phyloP scores from a whole-genome alignment of 2,329 filamentous ascomycete genomes.

The Fusarium pseudocircinatum region DNA sequence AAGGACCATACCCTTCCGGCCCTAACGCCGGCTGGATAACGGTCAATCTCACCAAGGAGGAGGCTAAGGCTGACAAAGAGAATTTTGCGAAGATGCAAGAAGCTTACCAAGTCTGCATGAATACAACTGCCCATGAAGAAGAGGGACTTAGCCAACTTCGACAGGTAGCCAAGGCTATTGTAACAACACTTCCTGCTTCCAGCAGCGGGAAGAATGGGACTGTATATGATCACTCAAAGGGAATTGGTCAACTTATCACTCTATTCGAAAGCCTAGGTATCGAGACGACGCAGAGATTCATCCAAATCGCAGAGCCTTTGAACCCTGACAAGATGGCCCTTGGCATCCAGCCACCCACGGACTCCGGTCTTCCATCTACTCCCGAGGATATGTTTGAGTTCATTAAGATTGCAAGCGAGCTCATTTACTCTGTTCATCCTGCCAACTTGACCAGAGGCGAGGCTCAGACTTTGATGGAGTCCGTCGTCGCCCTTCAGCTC shows the following conservation, averaged over 20 bases:
- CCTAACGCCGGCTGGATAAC: slow-evolving; percentile 23
- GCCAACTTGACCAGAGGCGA: slow-evolving; percentile 7
- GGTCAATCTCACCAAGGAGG: slow-evolving; percentile 38
- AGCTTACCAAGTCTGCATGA: slow-evolving; percentile 72
- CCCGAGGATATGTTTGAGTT: background rate
- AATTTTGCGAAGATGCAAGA: slow-evolving; percentile 74
- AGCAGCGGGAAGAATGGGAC: background rate
- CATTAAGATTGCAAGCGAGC: background rate
- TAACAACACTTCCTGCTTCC: background rate
- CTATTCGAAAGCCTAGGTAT: slow-evolving; percentile 15
- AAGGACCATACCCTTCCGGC: slow-evolving; percentile 69
- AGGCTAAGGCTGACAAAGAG: slow-evolving; percentile 59
- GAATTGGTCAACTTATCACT: background rate
- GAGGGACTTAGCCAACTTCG: slow-evolving; percentile 66
- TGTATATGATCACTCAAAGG: background rate
- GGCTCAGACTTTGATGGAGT: background rate
- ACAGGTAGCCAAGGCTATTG: slow-evolving; percentile 56
- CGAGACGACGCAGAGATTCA: slow-evolving; percentile 4
- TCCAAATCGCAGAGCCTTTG: background rate
- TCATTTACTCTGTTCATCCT: slow-evolving; percentile 18
- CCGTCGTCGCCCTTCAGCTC: background rate
- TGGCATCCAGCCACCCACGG: background rate
- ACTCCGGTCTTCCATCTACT: background rate
- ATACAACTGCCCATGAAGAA: slow-evolving; percentile 65
- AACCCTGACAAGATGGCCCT: slow-evolving; percentile 2